Evolutionary conservation across 148 eudicot species (phyloP), one percentile per base, ranked within the genome.

Genomic region (Silene latifolia): DNA sequence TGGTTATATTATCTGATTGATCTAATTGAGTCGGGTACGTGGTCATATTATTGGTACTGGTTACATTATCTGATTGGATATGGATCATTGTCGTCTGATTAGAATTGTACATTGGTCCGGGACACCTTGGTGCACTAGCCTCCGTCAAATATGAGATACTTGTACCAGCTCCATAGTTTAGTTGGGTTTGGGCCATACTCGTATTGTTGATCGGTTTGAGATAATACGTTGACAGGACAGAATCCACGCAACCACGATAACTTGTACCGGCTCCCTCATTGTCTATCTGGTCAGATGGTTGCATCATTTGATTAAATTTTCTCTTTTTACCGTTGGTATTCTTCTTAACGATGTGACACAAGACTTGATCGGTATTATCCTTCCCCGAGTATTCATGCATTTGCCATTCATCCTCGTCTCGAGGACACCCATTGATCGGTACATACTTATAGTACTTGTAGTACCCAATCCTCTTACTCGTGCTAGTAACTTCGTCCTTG

Each of bases 301-400:
- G 44, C 44, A 7, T 39, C 44, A 39, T 39, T 39, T 11, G 8
- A 51, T 51, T 51, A 51, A 0, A 2, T 15, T 64, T 64, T 1
- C 5, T 17, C n/a, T 4, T 15, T 1, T 29, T 18, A 18, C n/a
- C 46, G 0, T 23, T 23, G 19, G 10, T 21, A 1, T 6, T 13
- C 59, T 69, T 69, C 11, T 51, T 47, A 4, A 69, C 32, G 23
- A 69, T 21, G 15, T 23, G 59, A 17, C 72, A 69, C 24, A 69
- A 7, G 53, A 69, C 72, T 27, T 6, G 13, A 47, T 23, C 59
- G 4, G 3, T 51, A 4, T 17, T 47, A 2, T 21, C 59, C 13
- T 10, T 5, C 1, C 14, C 0, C 20, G 72, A 69, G 39, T 23
- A 69, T 20, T 69, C 72, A 60, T 48, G 12, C 72, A 69, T 69